phyloP scores from a whole-genome alignment of 1,284 basidiomycete species.

The Fomes fomentarius region DNA sequence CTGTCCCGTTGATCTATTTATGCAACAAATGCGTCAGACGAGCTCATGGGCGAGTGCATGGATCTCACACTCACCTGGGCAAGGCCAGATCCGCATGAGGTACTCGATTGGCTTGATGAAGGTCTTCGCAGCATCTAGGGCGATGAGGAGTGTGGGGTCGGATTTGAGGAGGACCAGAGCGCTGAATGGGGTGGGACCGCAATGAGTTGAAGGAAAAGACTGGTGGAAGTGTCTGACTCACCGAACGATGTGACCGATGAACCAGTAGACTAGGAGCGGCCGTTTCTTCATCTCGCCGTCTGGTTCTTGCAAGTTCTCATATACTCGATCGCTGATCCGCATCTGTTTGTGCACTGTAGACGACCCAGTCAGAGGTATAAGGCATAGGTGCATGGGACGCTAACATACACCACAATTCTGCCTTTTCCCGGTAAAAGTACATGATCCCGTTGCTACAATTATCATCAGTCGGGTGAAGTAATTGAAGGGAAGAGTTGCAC shows the following conservation, averaged over 20 bases:
- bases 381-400: too few relatives aligned
- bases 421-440: conserved; percentile 59
- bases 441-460: conserved; percentile 47
- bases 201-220: too few relatives aligned
- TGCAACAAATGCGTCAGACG: not conserved
- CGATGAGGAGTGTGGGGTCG: conserved; percentile 59
- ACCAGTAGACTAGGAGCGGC: conserved; percentile 75
- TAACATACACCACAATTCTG: conserved; percentile 70
- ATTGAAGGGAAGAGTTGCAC: not conserved
- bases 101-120: conserved; percentile 64
- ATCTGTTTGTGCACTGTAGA: conserved; percentile 63
- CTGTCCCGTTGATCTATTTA: conserved; percentile 5
- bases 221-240: too few relatives aligned
- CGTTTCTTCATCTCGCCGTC: conserved; percentile 52
- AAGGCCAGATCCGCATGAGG: conserved; percentile 68
- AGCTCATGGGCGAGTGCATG: not conserved
- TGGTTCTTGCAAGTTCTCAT: conserved; percentile 61
- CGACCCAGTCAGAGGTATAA: not conserved
- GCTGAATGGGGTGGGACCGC: conserved; percentile 35
- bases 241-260: conserved; percentile 71
- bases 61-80: conserved; percentile 45
- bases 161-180: conserved; percentile 60
- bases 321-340: conserved; percentile 56
- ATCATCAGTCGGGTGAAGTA: not conserved
- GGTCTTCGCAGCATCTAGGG: conserved; percentile 64